Evolutionary conservation across 352 stramenopile genomes (phyloP).

Genomic region (Plasmopara muralis): DNA sequence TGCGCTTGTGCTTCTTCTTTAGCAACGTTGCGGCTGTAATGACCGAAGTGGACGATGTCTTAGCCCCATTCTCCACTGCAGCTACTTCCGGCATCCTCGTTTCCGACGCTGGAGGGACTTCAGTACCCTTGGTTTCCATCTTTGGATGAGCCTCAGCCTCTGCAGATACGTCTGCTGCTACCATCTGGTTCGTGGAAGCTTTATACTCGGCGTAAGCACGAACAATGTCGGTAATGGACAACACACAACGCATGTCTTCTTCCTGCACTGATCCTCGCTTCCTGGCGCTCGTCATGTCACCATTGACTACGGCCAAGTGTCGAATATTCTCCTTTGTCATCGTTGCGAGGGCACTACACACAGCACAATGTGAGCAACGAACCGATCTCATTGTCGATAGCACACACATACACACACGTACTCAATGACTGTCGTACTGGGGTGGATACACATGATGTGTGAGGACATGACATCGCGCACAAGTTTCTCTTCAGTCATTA

Average conservation of each 20-base stretch:
- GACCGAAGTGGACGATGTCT: slow-evolving; percentile 12
- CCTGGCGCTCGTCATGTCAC: slow-evolving; percentile 59
- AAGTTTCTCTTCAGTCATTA: slow-evolving; percentile 39
- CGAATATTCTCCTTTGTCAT: slow-evolving; percentile 86
- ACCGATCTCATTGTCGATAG: too few species aligned
- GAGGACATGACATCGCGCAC: slow-evolving; percentile 81
- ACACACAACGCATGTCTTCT: slow-evolving; percentile 78
- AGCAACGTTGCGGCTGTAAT: slow-evolving; percentile 63
- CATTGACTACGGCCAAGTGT: slow-evolving; percentile 76
- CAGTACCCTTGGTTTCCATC: slow-evolving; percentile 3
- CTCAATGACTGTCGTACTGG: slow-evolving; percentile 75
- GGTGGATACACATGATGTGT: slow-evolving; percentile 82
- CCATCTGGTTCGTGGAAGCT: slow-evolving; percentile 35
- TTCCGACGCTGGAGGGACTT: slow-evolving; percentile 10
- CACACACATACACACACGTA: too few species aligned
- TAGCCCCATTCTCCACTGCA: neutral
- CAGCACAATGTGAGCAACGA: neutral
- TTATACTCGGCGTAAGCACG: slow-evolving; percentile 70
- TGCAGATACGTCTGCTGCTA: slow-evolving; percentile 3
- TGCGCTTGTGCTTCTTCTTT: slow-evolving; percentile 80
- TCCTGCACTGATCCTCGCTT: slow-evolving; percentile 72
- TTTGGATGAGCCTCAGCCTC: neutral
- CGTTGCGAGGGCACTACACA: slow-evolving; percentile 58
- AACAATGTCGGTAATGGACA: slow-evolving; percentile 83
- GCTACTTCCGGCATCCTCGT: neutral